Base-by-base conservation (phyloP, 2,329 filamentous ascomycete species). In the Penicillium sp. region DNA sequence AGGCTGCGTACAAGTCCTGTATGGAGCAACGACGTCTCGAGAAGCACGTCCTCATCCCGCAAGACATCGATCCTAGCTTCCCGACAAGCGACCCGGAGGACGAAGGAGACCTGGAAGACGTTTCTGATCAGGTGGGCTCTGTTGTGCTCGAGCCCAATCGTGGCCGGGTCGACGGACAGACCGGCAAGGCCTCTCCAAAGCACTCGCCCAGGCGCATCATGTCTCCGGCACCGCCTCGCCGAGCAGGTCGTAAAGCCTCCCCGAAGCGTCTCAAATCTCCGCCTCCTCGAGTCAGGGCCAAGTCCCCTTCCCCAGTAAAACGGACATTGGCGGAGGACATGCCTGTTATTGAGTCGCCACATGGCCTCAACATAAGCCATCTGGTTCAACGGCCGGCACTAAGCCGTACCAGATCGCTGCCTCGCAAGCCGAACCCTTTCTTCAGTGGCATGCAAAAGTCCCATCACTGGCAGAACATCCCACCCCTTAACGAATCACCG, bases 21-120 rank as follows among this genome's bases (percentile, higher is more conserved):
- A 79, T 95, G 50, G 87, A 91, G 63, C 84, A 88, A 47, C 85
- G 88, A 58, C 86, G 90, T 60, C 85, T 85, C 41, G 84, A 86
- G 58, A 95, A 91, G 73, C 86, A 91, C 53, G 84, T 87, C 55
- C 68, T 82, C 27, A 89, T 92, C 27, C 92, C 93, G n/a, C 93
- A 97, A 66, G 93, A 97, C 61, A 95, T 96, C 52, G 93, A 98
- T 65, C 93, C 93, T 1, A 96, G 91, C 65, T 98, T 98, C 68
- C 93, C 93, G 0, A 91, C 90, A 0, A 95, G 91, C 0, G 93
- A 97, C 60, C 88, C 87, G 0, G 93, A 98, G 59, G 84, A 90
- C 58, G 86, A 92, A 25, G 88, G 88, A 41, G 87, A 89, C 32
- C 83, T 88, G 35, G 84, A 88, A 65, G 73, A 83, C 69, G 69